Evolutionary conservation across 176 grass and related monocot genomes (phyloP).

Genomic region (Dactylis glomerata): DNA sequence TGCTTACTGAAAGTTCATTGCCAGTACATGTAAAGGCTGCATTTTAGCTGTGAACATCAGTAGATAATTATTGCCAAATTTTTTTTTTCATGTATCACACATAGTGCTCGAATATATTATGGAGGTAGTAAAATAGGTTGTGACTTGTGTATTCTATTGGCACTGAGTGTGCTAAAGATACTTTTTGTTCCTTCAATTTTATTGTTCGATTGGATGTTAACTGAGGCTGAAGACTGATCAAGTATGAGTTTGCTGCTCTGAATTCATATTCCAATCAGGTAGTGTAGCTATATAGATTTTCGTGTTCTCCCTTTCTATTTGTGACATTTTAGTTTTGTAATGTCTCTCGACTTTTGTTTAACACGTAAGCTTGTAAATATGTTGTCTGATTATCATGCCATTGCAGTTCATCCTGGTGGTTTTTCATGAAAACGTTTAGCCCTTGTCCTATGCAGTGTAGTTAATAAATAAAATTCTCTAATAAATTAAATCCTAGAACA

Average conservation of each 20-base stretch:
- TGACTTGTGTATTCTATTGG: slow-evolving; percentile 22
- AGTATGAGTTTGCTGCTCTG: background rate
- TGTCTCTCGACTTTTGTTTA: background rate
- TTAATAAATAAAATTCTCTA: background rate
- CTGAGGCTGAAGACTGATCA: background rate
- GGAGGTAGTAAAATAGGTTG: background rate
- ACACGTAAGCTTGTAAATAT: background rate
- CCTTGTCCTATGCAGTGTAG: background rate
- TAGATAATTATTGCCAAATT: background rate
- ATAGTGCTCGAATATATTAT: background rate
- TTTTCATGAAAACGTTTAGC: background rate
- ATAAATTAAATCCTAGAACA: too few species aligned
- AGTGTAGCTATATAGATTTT: background rate
- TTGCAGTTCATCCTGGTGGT: background rate
- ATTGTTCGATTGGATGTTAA: background rate
- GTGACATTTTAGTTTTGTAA: background rate
- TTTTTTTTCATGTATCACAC: slow-evolving; percentile 16
- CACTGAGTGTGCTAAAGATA: background rate
- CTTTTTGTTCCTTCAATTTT: background rate
- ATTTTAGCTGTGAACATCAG: background rate
- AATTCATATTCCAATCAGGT: background rate
- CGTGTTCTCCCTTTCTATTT: background rate
- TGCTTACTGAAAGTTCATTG: background rate
- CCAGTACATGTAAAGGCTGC: slow-evolving; percentile 18
- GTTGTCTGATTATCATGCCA: background rate